Evolutionary conservation across 129 eudicot genomes (phyloP), one percentile per base, ranked within the genome.

Genomic region (Pseudognaphalium luteoalbum): DNA sequence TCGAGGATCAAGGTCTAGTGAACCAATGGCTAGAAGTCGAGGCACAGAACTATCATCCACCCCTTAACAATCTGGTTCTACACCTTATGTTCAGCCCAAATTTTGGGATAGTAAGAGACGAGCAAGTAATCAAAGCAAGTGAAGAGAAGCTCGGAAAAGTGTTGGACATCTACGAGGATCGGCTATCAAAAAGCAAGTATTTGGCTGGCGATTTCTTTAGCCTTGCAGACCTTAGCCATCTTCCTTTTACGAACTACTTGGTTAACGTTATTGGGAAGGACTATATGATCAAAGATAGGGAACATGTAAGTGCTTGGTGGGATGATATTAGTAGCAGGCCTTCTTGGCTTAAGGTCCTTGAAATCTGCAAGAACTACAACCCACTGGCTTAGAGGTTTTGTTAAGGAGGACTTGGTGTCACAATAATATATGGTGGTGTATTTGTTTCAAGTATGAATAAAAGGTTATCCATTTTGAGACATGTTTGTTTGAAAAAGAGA

Each of bases 291-390:
- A 84, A 79, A 80, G 83, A 81, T 10, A 83, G 96, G 83, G 83
- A 83, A 28, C 85, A 82, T 80, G 91, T 87, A 39, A 87, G 87
- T 83, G 83, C 83, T 20, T 90, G 96, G 96, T 90, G 96, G 96
- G 90, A 90, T 81, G 96, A 84, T 73, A 90, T 90, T 41, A 87
- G 92, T 66, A 84, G 65, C 39, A 86, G 96, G 78, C 92, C 96
- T 14, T 82, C 96, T 56, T 90, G 92, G 92, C 66, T 74, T 75
- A 90, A 82, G 84, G 89, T 86, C 47, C 79, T 71, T 37, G 71
- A 74, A 25, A 66, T 75, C 7, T 80, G 64, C 84, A 78, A 78
- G 66, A 54, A 67, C 6, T 52, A 12, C 25, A 59, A 34, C 51
- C 71, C 50, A 9, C 44, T 16, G 6, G 74, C 72, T 4, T 67